phyloP scores from a whole-genome alignment of 2,329 filamentous ascomycete genomes.

The Ascosphaera pollenicola region DNA sequence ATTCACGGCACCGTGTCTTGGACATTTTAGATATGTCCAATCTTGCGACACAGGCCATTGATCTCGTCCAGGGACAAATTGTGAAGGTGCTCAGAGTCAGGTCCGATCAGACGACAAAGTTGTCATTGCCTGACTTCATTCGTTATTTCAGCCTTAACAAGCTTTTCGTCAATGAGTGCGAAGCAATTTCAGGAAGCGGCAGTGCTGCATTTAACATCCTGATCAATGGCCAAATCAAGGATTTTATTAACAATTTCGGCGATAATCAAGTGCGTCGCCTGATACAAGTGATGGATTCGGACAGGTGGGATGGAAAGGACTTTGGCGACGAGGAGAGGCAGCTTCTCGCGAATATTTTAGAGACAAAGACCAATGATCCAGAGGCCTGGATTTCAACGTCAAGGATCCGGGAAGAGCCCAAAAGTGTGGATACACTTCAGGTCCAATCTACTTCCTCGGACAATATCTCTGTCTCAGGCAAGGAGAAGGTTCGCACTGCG shows the following conservation, averaged over 20 bases:
- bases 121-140: constrained; percentile 34
- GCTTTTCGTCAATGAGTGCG: constrained; percentile 43
- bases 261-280: constrained; percentile 35
- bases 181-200: constrained; percentile 40
- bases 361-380: constrained; percentile 36
- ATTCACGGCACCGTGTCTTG: constrained; percentile 25
- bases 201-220: constrained; percentile 37
- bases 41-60: constrained; percentile 42
- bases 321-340: constrained; percentile 31
- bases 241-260: constrained; percentile 36
- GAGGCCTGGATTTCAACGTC: constrained; percentile 29
- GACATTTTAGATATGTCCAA: constrained; percentile 44
- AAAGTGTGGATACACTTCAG: constrained; percentile 9
- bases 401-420: constrained; percentile 25
- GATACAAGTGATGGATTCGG: constrained; percentile 34
- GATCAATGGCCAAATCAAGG: constrained; percentile 39
- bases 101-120: constrained; percentile 33
- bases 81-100: constrained; percentile 42
- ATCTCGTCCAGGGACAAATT: constrained; percentile 41
- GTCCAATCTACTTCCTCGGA: constrained; percentile 11
- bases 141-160: constrained; percentile 40
- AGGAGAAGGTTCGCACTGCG: constrained; percentile 48
- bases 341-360: constrained; percentile 31
- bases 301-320: constrained; percentile 43
- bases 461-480: constrained; percentile 14